These are phyloP conservation scores for Syzygium malaccense DNA, from an alignment of 441 rosid species.

Conservation along the genomic window DNA sequence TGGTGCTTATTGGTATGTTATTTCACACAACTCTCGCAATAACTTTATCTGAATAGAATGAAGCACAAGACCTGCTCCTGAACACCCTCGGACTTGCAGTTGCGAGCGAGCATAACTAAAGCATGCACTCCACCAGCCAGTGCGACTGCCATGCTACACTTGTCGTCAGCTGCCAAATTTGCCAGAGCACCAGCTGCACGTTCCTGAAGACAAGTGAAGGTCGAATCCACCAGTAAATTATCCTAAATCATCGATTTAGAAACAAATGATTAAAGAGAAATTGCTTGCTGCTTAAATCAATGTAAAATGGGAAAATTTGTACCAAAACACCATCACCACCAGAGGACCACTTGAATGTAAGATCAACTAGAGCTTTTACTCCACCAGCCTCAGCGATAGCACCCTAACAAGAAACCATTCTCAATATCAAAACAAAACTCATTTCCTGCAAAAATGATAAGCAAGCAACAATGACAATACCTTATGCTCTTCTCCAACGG, in stretches of 20 bases:
- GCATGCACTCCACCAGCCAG: slow-evolving; percentile 89
- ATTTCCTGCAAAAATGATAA: background rate
- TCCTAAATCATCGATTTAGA: background rate
- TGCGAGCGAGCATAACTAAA: slow-evolving; percentile 87
- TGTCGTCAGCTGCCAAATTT: slow-evolving; percentile 96
- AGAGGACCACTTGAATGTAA: slow-evolving; percentile 84
- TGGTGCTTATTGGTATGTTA: background rate
- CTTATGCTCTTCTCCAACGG: slow-evolving; percentile 99
- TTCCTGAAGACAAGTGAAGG: slow-evolving; percentile 46
- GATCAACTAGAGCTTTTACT: slow-evolving; percentile 87
- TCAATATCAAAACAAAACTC: slow-evolving; percentile 4
- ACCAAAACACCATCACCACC: slow-evolving; percentile 96
- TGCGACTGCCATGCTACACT: slow-evolving; percentile 94
- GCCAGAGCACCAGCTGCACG: slow-evolving; percentile 99
- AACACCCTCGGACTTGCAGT: slow-evolving; percentile 90
- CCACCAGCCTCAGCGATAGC: slow-evolving; percentile 97
- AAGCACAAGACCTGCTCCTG: slow-evolving; percentile 74
- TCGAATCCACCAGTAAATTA: background rate
- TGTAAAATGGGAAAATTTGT: slow-evolving; percentile 7
- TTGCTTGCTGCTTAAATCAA: slow-evolving; percentile 2
- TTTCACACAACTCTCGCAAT: background rate
- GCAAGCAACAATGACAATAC: slow-evolving; percentile 18
- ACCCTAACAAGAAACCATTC: slow-evolving; percentile 32
- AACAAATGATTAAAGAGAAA: background rate
- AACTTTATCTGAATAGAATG: background rate